Conservation (phyloP, 495 filamentous ascomycete genomes). For the Aspergillus bertholletiae region DNA sequence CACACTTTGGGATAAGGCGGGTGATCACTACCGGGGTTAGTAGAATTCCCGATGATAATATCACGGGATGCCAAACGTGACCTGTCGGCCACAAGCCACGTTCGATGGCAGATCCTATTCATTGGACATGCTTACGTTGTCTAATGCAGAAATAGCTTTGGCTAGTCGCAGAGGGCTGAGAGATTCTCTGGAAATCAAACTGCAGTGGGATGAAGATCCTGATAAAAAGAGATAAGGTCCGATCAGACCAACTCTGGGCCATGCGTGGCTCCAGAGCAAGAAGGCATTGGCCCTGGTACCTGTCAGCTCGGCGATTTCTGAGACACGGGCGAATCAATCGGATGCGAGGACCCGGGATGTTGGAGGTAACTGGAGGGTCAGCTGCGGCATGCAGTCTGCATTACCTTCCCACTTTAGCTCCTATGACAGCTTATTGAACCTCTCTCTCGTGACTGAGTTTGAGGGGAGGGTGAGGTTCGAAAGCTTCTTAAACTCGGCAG, state of each 20-base stretch:
- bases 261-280: background rate
- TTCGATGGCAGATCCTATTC: background rate
- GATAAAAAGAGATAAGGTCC: background rate
- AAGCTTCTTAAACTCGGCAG: background rate
- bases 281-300: background rate
- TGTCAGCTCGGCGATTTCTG: too few relatives aligned
- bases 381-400: background rate
- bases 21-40: background rate
- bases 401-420: background rate
- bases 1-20: too few relatives aligned
- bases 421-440: background rate
- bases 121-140: slow-evolving; percentile 3
- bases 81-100: slow-evolving; percentile 6
- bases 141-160: background rate
- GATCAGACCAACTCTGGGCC: background rate
- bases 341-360: background rate
- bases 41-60: background rate
- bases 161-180: background rate
- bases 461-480: background rate
- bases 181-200: background rate
- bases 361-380: background rate
- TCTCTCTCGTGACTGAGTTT: background rate
- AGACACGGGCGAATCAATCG: background rate
- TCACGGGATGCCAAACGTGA: slow-evolving; percentile 3
- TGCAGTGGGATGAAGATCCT: background rate